A percentile compares a stretch with the other conserved stretches of the same genome.
Conservation (phyloP, 2,329 filamentous ascomycete genomes). For the Meredithiella fracta region DNA sequence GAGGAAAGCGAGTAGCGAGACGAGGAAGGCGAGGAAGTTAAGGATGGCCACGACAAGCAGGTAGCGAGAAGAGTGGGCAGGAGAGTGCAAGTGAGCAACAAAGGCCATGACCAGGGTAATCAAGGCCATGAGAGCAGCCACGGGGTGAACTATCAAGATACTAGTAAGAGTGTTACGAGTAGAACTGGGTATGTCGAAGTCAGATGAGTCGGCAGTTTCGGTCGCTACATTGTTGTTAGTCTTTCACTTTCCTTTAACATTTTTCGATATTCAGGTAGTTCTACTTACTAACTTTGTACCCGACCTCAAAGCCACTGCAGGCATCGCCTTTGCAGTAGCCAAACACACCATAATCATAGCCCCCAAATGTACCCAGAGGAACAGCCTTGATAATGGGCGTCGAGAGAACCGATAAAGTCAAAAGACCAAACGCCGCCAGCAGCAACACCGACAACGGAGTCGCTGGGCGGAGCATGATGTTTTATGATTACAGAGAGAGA, state of each 20-base stretch:
- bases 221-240: slow-evolving; percentile 14
- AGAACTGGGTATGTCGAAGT: slow-evolving; percentile 39
- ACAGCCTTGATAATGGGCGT: slow-evolving; percentile 78
- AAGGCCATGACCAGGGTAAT: slow-evolving; percentile 68
- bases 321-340: slow-evolving; percentile 53
- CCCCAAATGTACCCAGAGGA: slow-evolving; percentile 60
- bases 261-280: slow-evolving; percentile 15
- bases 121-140: slow-evolving; percentile 73
- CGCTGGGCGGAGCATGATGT: slow-evolving; percentile 72
- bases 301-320: slow-evolving; percentile 63
- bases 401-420: slow-evolving; percentile 78
- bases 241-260: background rate
- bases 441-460: slow-evolving; percentile 81
- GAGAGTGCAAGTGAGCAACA: slow-evolving; percentile 69
- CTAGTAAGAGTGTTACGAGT: slow-evolving; percentile 55
- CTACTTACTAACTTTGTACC: slow-evolving; percentile 64
- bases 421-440: slow-evolving; percentile 65
- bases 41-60: slow-evolving; percentile 74
- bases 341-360: slow-evolving; percentile 79
- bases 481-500: slow-evolving; percentile 17
- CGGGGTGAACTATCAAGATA: slow-evolving; percentile 81
- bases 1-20: slow-evolving; percentile 73
- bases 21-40: slow-evolving; percentile 66
- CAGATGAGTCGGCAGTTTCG: slow-evolving; percentile 18
- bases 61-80: slow-evolving; percentile 79